Base-by-base conservation (phyloP, 2,329 filamentous ascomycete species). In the Aspergillus texensis region DNA sequence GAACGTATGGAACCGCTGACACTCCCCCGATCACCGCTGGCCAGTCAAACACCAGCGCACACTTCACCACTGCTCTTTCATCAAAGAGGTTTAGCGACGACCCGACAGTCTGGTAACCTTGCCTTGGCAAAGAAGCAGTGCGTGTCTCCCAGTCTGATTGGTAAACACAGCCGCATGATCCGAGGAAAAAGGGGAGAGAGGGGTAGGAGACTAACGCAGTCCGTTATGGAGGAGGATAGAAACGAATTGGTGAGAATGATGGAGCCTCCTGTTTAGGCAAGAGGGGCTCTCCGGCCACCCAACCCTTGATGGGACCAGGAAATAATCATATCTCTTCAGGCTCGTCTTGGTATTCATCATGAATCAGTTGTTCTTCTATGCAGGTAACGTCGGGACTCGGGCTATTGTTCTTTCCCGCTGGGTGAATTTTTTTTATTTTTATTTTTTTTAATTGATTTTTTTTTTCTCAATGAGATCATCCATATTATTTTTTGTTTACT, bases 91-190 rank as follows among this genome's bases (percentile, higher is more conserved):
- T 70, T 74, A 74, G 73, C 63, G 45, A 64, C 59, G 71, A 67
- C 74, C 76, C 75, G 72, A 71, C 67, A 69, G 62, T 72, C 61
- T 76, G 76, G 76, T 67, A 71, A 52, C 62, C 68, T 68, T 67
- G 67, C 1, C 71, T 74, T 75, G 73, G 72, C 72, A 67, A 75
- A 66, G 58, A 65, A 69, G 71, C 75, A 73, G 74, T 75, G 72
- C 72, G 71, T 70, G 67, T 73, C 67, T 64, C 68, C 65, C 64
- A 55, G 58, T 67, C 62, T 67, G 70, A 70, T 70, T 71, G 68
- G 70, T 65, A 70, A 69, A 70, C 72, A 73, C 71, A 72, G 73
- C 70, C 71, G 69, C 70, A 68, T 52, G 34, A 62, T 55, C 63
- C 57, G 43, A 59, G 56, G 46, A 58, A 26, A 54, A 53, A 65